Conservation (phyloP, 2,329 filamentous ascomycete species). For the Fusarium humuli region DNA sequence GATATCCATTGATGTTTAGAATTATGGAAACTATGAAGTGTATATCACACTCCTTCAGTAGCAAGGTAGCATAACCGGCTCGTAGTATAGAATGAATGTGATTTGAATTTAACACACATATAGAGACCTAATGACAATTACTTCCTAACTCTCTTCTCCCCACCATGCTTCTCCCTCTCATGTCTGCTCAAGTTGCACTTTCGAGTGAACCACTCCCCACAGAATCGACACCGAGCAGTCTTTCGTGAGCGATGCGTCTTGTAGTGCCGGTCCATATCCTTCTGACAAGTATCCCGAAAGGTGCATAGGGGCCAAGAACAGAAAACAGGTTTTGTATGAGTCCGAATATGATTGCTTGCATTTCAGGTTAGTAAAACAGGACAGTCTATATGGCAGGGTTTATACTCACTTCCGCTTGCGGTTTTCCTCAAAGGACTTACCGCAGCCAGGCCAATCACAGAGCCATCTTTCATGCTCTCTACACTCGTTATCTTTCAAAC, state of each 20-base stretch:
- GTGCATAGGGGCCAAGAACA: conserved; percentile 24
- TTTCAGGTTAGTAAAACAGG: background rate
- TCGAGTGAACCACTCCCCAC: conserved; percentile 15
- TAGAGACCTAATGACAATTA: background rate
- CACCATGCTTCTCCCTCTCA: conserved; percentile 17
- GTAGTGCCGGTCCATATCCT: conserved; percentile 34
- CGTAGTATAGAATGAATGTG: background rate
- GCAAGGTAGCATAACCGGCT: background rate
- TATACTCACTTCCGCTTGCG: conserved; percentile 30
- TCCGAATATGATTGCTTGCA: conserved; percentile 39
- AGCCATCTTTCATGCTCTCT: conserved; percentile 23
- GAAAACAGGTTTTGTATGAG: conserved; percentile 33
- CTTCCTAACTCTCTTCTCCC: conserved; percentile 14
- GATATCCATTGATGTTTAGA: background rate
- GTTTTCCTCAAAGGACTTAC: conserved; percentile 5
- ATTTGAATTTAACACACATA: background rate
- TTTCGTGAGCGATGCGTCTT: conserved; percentile 20
- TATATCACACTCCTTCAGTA: background rate
- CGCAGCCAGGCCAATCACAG: conserved; percentile 24
- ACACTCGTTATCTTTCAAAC: conserved; percentile 34
- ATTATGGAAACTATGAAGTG: background rate
- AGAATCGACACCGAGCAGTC: conserved; percentile 7
- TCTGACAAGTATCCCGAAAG: conserved; percentile 14
- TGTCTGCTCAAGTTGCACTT: conserved; percentile 24
- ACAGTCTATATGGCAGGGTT: too few species aligned